These are phyloP conservation scores for Blastobotrys ciferrii DNA, from an alignment of 1,139 yeast genomes.

Conservation along the genomic window DNA sequence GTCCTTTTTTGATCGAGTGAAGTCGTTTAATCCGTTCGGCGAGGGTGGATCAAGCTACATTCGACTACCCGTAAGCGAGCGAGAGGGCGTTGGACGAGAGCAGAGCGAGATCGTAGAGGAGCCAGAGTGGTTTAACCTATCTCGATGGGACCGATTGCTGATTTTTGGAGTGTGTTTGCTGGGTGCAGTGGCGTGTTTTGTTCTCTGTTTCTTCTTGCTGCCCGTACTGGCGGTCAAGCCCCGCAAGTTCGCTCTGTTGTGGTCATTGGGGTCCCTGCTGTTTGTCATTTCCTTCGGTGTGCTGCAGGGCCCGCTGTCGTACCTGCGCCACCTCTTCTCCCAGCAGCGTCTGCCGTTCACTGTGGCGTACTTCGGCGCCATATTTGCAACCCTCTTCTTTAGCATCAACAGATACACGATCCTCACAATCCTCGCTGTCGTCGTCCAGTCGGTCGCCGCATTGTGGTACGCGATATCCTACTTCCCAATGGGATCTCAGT, in stretches of 20 bases:
- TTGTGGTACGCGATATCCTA: constrained; percentile 86
- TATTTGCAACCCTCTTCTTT: constrained; percentile 61
- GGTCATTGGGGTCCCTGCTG: constrained; percentile 89
- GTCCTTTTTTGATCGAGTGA: constrained; percentile 21
- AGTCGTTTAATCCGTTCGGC: constrained; percentile 37
- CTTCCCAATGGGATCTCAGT: constrained; percentile 93
- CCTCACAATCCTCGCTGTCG: constrained; percentile 70
- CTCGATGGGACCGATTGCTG: constrained; percentile 75
- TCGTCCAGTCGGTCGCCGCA: constrained; percentile 79
- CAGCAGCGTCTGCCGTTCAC: constrained; percentile 78
- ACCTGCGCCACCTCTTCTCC: constrained; percentile 69
- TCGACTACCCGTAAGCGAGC: constrained; percentile 53
- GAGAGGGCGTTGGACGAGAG: constrained; percentile 43
- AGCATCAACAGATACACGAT: constrained; percentile 64
- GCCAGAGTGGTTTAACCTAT: constrained; percentile 58
- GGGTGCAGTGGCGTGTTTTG: constrained; percentile 77
- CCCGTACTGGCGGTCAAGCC: constrained; percentile 91
- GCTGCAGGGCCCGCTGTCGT: constrained; percentile 86
- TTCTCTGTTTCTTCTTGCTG: constrained; percentile 74
- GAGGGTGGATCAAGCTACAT: constrained; percentile 48
- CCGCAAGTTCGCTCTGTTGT: constrained; percentile 74
- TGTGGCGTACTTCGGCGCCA: constrained; percentile 71
- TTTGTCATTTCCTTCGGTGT: constrained; percentile 89
- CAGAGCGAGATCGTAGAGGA: constrained; percentile 41
- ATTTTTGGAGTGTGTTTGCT: constrained; percentile 75